Evolutionary conservation across 148 eudicot genomes (phyloP).

Genomic region (Chenopodium berlandieri): DNA sequence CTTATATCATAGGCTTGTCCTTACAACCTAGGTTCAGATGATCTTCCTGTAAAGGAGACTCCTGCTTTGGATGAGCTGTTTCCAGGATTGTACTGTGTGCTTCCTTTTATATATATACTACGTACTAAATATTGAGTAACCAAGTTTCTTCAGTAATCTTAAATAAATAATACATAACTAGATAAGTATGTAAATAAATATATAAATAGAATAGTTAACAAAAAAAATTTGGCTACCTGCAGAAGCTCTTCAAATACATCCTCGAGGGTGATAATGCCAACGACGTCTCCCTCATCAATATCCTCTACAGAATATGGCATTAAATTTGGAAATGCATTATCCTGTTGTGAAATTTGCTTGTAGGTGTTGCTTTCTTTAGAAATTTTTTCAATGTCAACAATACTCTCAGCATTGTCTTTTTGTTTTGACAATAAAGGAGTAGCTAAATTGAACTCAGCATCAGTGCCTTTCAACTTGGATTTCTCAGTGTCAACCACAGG

Average conservation of each 20-base stretch:
- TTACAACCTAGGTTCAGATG: not conserved
- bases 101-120: not conserved
- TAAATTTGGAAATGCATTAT: slow-evolving; percentile 29
- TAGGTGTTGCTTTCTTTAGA: slow-evolving; percentile 27
- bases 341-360: slow-evolving; percentile 17
- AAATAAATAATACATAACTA: not conserved
- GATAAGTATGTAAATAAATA: slow-evolving; percentile 8
- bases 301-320: slow-evolving; percentile 44
- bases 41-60: not conserved
- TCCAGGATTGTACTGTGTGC: not conserved
- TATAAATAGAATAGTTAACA: too few species aligned
- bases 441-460: slow-evolving; percentile 40
- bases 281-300: slow-evolving; percentile 84
- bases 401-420: slow-evolving; percentile 43
- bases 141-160: not conserved
- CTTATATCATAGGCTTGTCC: not conserved
- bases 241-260: slow-evolving; percentile 98
- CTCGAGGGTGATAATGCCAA: slow-evolving; percentile 94
- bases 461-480: slow-evolving; percentile 18
- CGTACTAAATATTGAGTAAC: not conserved
- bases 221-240: slow-evolving; percentile 46
- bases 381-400: slow-evolving; percentile 68
- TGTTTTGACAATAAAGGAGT: slow-evolving; percentile 58
- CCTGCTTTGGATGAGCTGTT: not conserved
- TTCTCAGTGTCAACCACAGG: slow-evolving; percentile 37